Evolutionary conservation across 2,329 filamentous ascomycete species (phyloP).

Genomic region (Xylaria sp.): DNA sequence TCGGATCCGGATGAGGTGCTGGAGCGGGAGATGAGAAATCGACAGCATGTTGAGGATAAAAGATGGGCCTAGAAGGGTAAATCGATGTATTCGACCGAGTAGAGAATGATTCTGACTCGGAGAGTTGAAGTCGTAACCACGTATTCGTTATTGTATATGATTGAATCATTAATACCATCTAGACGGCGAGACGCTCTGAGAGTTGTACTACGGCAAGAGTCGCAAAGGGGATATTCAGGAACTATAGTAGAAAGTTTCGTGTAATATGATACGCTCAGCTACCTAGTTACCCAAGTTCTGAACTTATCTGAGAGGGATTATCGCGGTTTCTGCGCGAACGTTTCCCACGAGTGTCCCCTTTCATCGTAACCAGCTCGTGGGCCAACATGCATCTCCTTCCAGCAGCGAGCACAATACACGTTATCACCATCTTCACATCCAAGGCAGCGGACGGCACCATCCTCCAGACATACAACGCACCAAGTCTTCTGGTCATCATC

Average conservation of each 20-base stretch:
- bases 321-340: constrained; percentile 55
- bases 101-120: neutral
- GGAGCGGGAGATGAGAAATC: constrained; percentile 3
- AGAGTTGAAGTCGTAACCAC: neutral
- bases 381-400: constrained; percentile 81
- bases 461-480: constrained; percentile 85
- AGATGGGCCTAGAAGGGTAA: neutral
- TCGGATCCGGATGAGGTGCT: neutral
- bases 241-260: neutral
- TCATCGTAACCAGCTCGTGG: constrained; percentile 77
- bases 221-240: neutral
- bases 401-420: constrained; percentile 81
- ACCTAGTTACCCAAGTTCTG: neutral
- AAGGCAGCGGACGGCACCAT: constrained; percentile 76
- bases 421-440: constrained; percentile 71
- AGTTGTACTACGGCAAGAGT: neutral
- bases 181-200: neutral
- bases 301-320: neutral
- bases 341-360: constrained; percentile 72
- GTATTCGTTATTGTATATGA: neutral
- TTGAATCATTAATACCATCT: neutral
- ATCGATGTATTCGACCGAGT: neutral
- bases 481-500: constrained; percentile 80
- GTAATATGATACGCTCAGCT: neutral
- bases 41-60: neutral